Evolutionary conservation across 225 moss, liverwort and hornwort genomes (phyloP).

Genomic region (Anthoceros angustus): DNA sequence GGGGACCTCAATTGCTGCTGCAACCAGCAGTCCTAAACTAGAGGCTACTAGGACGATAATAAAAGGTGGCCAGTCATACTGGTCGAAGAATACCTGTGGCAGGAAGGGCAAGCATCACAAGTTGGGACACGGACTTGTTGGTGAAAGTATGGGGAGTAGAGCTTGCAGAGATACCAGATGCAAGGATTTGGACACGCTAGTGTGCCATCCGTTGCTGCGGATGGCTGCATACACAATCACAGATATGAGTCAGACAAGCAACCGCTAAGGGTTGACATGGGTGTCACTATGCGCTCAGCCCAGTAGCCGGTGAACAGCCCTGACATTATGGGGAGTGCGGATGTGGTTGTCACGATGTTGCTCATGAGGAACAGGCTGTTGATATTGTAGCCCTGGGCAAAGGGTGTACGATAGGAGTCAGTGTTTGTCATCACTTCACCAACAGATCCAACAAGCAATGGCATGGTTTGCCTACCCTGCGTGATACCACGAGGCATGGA

Average conservation of each 20-base stretch:
- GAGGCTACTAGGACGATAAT: neutral
- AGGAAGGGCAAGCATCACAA: too few relatives aligned
- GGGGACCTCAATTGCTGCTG: neutral
- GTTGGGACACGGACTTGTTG: too few relatives aligned
- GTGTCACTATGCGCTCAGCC: conserved; percentile 1
- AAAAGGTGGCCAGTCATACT: neutral
- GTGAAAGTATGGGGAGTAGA: too few relatives aligned
- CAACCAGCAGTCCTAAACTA: neutral
- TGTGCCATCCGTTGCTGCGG: neutral
- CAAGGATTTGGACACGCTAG: neutral
- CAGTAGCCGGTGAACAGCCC: neutral
- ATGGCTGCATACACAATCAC: neutral
- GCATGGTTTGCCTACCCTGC: neutral
- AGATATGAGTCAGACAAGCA: neutral
- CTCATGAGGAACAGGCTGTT: neutral
- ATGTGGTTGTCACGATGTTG: neutral
- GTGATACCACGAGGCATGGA: neutral
- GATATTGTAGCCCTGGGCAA: conserved; percentile 1
- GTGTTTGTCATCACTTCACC: neutral
- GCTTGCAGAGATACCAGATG: neutral
- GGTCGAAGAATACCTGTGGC: neutral
- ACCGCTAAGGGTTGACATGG: neutral
- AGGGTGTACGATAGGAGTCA: neutral
- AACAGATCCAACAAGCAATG: neutral
- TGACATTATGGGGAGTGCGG: neutral